Conservation (phyloP, 1,139 yeast species). For the Kazachstania sp. region DNA sequence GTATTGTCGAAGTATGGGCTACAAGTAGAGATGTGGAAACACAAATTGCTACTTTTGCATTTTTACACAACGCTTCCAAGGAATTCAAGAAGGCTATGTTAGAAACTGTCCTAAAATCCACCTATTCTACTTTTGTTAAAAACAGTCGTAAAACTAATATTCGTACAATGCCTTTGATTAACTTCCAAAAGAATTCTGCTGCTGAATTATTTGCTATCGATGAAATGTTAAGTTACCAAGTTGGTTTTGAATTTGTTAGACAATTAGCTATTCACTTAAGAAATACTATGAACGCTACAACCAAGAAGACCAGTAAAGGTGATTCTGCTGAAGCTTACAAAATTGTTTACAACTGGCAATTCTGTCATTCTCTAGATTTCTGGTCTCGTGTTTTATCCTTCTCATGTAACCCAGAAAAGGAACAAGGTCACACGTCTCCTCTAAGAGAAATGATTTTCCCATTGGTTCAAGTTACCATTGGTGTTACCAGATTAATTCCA, state of each 20-base stretch:
- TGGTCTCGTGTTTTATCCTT: constrained; percentile 84
- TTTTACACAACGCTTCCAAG: constrained; percentile 63
- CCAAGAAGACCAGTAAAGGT: constrained; percentile 52
- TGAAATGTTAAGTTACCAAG: constrained; percentile 65
- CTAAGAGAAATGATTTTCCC: constrained; percentile 85
- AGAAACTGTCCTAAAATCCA: constrained; percentile 51
- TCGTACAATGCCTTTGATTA: constrained; percentile 78
- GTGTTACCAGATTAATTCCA: constrained; percentile 82
- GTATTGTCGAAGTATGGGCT: constrained; percentile 74
- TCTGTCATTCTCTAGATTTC: constrained; percentile 87
- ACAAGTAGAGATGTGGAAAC: constrained; percentile 58
- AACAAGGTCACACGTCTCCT: constrained; percentile 56
- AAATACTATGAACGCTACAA: constrained; percentile 64
- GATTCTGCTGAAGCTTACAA: constrained; percentile 42
- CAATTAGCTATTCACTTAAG: constrained; percentile 91
- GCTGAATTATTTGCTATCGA: constrained; percentile 76
- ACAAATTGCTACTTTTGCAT: constrained; percentile 82
- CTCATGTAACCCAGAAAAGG: constrained; percentile 57
- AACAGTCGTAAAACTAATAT: constrained; percentile 73
- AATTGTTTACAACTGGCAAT: constrained; percentile 89
- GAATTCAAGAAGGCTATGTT: constrained; percentile 60
- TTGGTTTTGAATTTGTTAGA: constrained; percentile 87
- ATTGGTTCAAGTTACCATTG: constrained; percentile 88
- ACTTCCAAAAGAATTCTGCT: constrained; percentile 86
- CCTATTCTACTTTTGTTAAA: constrained; percentile 75